Evolutionary conservation across 192 early-diverging fungal genomes (phyloP), one percentile per base, ranked within the genome.

Genomic region (Backusella morwellensis): DNA sequence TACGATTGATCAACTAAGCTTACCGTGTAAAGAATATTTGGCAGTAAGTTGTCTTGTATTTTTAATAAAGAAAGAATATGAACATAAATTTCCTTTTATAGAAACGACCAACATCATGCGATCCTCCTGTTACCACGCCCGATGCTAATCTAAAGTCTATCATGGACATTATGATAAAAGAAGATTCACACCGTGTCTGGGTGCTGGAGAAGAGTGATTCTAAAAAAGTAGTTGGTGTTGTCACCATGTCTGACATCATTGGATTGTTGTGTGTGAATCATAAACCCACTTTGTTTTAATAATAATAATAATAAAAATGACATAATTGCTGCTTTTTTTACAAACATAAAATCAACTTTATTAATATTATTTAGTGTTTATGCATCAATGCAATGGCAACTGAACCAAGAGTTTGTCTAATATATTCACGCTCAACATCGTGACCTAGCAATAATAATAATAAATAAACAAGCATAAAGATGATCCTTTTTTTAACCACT

Each of bases 331-430:
- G 12, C 19, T 40, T 35, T 29, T 29, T 44, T 41, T 72, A 41
- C 12, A 32, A 32, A 3, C 3, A 32, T 32, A 32, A 32, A 32
- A 32, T 32, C 32, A 32, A 32, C 29, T 32, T 32, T 32, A 29
- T 29, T 29, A 29, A 40, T 19, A 44, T 35, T 26, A 34, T 36
- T 63, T 44, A 56, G 17, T 73, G 29, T 11, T 78, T 78, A 38
- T 81, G 82, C 66, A 86, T 76, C 14, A 86, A 77, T 3, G 80
- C 80, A 52, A 88, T 91, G 8, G 89, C 91, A 21, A 87, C 91
- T n/a, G 93, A 88, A 34, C 93, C 94, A n/a, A 96, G 84, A 68
- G 91, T 91, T 78, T 92, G 88, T 74, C 89, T 91, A 34, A 92
- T 83, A 70, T 92, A 89, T 77, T 93, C 92, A 36, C 88, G 75